Evolutionary conservation across 768 basidiomycete species (phyloP).

Genomic region (Tricholoma terreum): DNA sequence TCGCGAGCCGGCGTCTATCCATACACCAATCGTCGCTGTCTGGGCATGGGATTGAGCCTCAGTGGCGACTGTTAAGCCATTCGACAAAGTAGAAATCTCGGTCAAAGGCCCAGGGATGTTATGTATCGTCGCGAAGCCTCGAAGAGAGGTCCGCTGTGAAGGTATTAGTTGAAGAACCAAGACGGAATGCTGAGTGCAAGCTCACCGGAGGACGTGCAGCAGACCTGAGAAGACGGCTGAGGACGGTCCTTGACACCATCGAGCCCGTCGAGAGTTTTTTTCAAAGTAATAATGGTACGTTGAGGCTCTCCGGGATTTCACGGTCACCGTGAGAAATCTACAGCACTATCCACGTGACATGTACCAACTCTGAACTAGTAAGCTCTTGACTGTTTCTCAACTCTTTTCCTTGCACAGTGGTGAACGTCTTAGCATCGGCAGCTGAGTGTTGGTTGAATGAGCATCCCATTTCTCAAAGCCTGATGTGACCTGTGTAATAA

Average conservation of each 20-base stretch:
- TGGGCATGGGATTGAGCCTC: constrained; percentile 87
- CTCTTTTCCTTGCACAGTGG: too few relatives aligned
- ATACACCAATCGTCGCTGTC: constrained; percentile 98
- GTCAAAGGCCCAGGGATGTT: constrained; percentile 72
- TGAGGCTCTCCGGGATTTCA: neutral
- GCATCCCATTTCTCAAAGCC: too few relatives aligned
- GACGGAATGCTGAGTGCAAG: neutral
- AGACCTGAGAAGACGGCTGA: constrained; percentile 25
- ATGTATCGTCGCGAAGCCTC: constrained; percentile 73
- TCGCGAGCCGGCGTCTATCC: constrained; percentile 97
- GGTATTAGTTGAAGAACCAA: neutral
- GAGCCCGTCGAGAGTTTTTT: constrained; percentile 15
- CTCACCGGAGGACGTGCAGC: constrained; percentile 19
- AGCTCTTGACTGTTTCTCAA: too few relatives aligned
- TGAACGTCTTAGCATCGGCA: too few relatives aligned
- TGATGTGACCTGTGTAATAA: too few relatives aligned
- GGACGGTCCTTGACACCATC: constrained; percentile 31
- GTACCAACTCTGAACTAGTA: too few relatives aligned
- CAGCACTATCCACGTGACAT: neutral
- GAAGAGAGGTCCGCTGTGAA: constrained; percentile 29
- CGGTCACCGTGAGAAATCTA: neutral
- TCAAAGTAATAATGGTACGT: neutral
- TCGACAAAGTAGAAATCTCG: constrained; percentile 87
- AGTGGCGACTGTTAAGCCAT: constrained; percentile 94
- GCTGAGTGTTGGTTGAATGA: too few relatives aligned